phyloP scores from a whole-genome alignment of 176 grass and related monocot genomes.

The Triticum dicoccoides region DNA sequence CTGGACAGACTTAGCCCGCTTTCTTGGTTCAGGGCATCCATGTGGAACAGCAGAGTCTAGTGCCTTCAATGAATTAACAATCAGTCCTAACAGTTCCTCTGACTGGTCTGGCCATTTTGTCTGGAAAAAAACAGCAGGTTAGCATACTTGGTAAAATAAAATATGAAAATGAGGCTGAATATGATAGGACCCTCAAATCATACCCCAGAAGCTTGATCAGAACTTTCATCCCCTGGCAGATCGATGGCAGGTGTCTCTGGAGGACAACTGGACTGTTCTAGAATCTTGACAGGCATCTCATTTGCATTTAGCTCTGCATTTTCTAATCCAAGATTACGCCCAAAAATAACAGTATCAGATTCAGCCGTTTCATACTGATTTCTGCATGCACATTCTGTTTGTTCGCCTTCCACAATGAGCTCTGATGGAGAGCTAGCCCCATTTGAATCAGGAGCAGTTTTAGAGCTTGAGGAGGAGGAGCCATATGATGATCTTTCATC shows the following conservation, averaged over 20 bases:
- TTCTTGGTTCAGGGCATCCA: slow-evolving; percentile 73
- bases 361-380: slow-evolving; percentile 39
- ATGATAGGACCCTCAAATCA: slow-evolving; percentile 25
- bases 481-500: slow-evolving; percentile 57
- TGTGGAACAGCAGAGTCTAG: slow-evolving; percentile 74
- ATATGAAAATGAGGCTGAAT: slow-evolving; percentile 11
- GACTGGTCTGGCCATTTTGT: slow-evolving; percentile 88
- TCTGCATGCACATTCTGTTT: slow-evolving; percentile 38
- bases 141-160: slow-evolving; percentile 32
- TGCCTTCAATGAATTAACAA: slow-evolving; percentile 77
- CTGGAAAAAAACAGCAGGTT: slow-evolving; percentile 41
- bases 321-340: slow-evolving; percentile 22
- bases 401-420: slow-evolving; percentile 44
- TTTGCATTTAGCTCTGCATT: slow-evolving; percentile 43
- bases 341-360: slow-evolving; percentile 38
- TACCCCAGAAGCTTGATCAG: slow-evolving; percentile 48
- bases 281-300: slow-evolving; percentile 32
- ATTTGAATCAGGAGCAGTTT: slow-evolving; percentile 63
- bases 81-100: slow-evolving; percentile 81
- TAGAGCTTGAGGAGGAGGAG: slow-evolving; percentile 52
- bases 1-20: slow-evolving; percentile 49
- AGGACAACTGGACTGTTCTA: slow-evolving; percentile 45
- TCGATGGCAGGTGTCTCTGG: slow-evolving; percentile 42
- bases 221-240: slow-evolving; percentile 49
- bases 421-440: slow-evolving; percentile 55